phyloP scores from a whole-genome alignment of 2,329 filamentous ascomycete genomes.

The Trichothecium roseum region DNA sequence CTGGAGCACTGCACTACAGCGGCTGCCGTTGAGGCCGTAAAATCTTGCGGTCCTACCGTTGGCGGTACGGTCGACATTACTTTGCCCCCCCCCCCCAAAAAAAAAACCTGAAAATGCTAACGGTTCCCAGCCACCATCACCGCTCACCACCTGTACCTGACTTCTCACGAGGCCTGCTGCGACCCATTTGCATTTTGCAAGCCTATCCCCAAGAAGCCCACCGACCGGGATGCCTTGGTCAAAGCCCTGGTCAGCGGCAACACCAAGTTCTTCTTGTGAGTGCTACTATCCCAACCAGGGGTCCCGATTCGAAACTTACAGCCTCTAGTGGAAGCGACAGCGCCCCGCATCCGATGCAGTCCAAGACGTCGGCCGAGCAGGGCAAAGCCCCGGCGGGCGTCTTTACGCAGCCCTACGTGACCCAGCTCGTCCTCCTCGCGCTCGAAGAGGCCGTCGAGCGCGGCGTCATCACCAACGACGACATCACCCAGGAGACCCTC shows the following conservation, averaged over 20 bases:
- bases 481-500: conserved; percentile 44
- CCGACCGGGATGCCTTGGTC: conserved; percentile 62
- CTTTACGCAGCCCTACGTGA: conserved; percentile 66
- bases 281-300: too few relatives aligned
- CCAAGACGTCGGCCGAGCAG: conserved; percentile 38
- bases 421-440: conserved; percentile 50
- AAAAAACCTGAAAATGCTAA: neutral
- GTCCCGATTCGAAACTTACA: conserved; percentile 1
- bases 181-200: conserved; percentile 57
- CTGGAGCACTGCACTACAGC: conserved; percentile 84
- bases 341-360: conserved; percentile 51
- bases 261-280: conserved; percentile 63
- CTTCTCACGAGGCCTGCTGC: conserved; percentile 59
- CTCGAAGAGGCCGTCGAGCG: conserved; percentile 51
- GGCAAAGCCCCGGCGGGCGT: conserved; percentile 60
- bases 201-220: conserved; percentile 65
- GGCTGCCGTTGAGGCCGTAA: conserved; percentile 69
- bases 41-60: conserved; percentile 66
- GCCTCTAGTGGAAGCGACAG: conserved; percentile 42
- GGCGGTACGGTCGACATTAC: conserved; percentile 29
- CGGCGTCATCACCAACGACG: conserved; percentile 36
- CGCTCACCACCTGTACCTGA: conserved; percentile 75
- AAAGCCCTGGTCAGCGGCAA: conserved; percentile 48
- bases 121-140: conserved; percentile 58
- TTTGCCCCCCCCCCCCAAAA: neutral